Evolutionary conservation across 2,329 filamentous ascomycete genomes (phyloP), one percentile per base, ranked within the genome.

Genomic region (Nigrospora osmanthi): DNA sequence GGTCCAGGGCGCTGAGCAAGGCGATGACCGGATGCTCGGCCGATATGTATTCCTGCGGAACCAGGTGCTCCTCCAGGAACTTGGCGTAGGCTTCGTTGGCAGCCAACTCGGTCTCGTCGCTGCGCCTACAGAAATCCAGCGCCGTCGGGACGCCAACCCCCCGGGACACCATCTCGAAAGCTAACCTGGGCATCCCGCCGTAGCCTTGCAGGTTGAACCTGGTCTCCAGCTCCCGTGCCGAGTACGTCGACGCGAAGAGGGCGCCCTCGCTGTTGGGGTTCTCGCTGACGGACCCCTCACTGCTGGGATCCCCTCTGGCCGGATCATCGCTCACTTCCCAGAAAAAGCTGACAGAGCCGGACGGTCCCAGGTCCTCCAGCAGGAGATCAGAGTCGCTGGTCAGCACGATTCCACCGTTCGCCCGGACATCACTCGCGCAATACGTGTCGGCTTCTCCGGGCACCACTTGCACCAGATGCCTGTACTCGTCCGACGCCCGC

Each of bases 331-430:
- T 71, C 1, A 91, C 61, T 40, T 88, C 83, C 45, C 75, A 71
- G 30, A 95, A 75, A 46, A 91, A 83, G 0, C 81, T 69, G 0
- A 95, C 80, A 1, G 72, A 69, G 0, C 84, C 84, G 1, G 72
- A 51, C 0, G 58, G 40, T 0, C 82, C 83, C 10, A 91, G 71
- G 47, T 88, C 75, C 58, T 90, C 83, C 0, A 91, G 73, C 1
- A 95, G 68, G 10, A 96, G 72, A 58, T 97, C 91, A 0, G 89
- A 94, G 56, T 97, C 91, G n/a, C 81, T 83, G 0, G 89, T 94
- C 7, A 96, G 64, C 13, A 89, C 74, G 2, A 71, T 68, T 1
- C 78, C 79, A 2, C 73, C 70, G 30, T 70, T 58, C 3, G 67
- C 50, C n/a, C 70, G 71, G 7, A 87, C 73, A 43, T 81, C 72